Percentiles rank a stretch among this genome's conserved stretches.
Conservation (phyloP, 2,329 filamentous ascomycete genomes). For the Fusarium sp. region DNA sequence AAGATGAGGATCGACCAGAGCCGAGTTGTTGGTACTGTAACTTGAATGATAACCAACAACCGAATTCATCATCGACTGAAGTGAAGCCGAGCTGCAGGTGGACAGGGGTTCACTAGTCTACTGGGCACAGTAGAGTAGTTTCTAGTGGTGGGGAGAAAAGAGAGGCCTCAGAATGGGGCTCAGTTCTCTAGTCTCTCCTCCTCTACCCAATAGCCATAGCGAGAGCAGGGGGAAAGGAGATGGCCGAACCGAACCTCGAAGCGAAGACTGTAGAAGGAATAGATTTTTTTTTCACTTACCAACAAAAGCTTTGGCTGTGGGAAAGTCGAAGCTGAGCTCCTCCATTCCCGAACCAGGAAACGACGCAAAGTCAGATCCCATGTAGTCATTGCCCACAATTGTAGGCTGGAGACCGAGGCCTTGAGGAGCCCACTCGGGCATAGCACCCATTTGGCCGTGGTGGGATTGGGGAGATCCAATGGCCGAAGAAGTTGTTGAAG, state of each 20-base stretch:
- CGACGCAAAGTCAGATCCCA: conserved; percentile 66
- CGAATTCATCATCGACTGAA: conserved; percentile 2
- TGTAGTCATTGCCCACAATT: conserved; percentile 70
- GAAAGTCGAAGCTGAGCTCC: conserved; percentile 63
- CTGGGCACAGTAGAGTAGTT: conserved; percentile 1
- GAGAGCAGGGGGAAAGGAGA: conserved; percentile 25
- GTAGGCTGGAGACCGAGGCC: conserved; percentile 71
- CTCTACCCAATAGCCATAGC: conserved; percentile 32
- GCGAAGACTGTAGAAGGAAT: conserved; percentile 29
- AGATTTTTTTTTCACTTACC: conserved; percentile 60
- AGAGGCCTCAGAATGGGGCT: conserved; percentile 37
- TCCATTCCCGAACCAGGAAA: conserved; percentile 63
- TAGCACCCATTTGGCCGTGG: conserved; percentile 66
- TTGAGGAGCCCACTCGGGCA: conserved; percentile 68
- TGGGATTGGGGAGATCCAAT: conserved; percentile 75
- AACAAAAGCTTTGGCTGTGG: conserved; percentile 65
- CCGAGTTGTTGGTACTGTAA: conserved; percentile 15
- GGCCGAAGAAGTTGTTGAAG: conserved; percentile 74
- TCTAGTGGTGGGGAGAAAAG: conserved; percentile 33
- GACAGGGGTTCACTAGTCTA: conserved; percentile 28
- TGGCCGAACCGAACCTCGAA: conserved; percentile 32
- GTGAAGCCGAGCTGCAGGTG: conserved; percentile 8
- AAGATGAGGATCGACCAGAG: conserved; percentile 34
- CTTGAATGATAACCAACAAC: not conserved
- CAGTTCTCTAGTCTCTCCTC: conserved; percentile 17